These are phyloP conservation scores for Coniochaeta sp. DNA, from an alignment of 2,329 filamentous ascomycete species.

Conservation along the genomic window DNA sequence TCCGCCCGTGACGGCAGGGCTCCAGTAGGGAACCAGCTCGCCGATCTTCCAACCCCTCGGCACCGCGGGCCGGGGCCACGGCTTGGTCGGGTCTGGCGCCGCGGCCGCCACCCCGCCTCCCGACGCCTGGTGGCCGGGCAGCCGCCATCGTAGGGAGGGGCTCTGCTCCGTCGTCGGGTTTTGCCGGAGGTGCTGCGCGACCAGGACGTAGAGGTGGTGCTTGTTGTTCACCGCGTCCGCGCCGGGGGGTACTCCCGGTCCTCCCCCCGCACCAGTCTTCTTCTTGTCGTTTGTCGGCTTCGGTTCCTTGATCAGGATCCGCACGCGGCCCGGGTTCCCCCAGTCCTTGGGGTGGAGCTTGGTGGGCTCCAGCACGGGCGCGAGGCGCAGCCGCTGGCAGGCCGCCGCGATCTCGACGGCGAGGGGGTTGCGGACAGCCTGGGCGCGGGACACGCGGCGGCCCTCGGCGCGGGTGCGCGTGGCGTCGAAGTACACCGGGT, in stretches of 20 bases:
- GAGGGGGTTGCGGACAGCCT: constrained; percentile 78
- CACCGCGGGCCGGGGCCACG: constrained; percentile 64
- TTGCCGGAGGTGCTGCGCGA: constrained; percentile 66
- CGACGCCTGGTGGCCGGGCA: constrained; percentile 62
- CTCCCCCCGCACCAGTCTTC: too few species aligned
- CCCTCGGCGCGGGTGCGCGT: constrained; percentile 68
- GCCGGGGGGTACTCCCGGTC: constrained; percentile 21
- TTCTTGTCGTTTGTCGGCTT: constrained; percentile 6
- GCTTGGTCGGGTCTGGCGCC: constrained; percentile 54
- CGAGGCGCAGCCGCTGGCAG: constrained; percentile 63
- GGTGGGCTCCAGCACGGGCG: constrained; percentile 78
- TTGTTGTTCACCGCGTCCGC: constrained; percentile 61
- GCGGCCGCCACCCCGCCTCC: constrained; percentile 44
- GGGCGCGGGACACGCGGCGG: constrained; percentile 63
- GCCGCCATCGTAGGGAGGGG: constrained; percentile 61
- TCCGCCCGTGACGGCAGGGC: constrained; percentile 82
- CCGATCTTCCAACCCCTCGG: constrained; percentile 90
- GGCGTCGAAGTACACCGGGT: constrained; percentile 92
- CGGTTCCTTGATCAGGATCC: constrained; percentile 61
- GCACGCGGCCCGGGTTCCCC: constrained; percentile 89
- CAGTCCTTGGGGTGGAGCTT: constrained; percentile 96
- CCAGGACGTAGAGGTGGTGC: constrained; percentile 78
- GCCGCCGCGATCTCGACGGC: constrained; percentile 85
- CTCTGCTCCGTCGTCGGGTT: constrained; percentile 69
- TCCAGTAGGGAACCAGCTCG: constrained; percentile 77